Percentiles rank a stretch among this genome's conserved stretches.
phyloP scores from a whole-genome alignment of 352 stramenopile species.

The Bremia lactucae region DNA sequence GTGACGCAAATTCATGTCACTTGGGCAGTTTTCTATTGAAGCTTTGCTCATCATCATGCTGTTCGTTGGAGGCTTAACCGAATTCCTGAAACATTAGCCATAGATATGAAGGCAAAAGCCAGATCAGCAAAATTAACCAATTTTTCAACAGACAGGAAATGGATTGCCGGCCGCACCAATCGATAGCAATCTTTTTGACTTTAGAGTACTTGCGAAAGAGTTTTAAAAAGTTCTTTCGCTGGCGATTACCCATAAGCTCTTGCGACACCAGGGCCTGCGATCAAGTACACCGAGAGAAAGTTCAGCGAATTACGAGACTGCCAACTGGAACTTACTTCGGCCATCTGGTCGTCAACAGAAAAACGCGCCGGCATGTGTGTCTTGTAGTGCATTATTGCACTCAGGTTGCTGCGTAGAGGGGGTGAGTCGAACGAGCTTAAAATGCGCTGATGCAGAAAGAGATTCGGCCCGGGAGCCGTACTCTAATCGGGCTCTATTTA shows the following conservation, averaged over 20 bases:
- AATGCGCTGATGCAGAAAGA: background rate
- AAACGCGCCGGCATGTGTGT: slow-evolving; percentile 77
- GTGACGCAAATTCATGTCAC: slow-evolving; percentile 88
- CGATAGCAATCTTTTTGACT: slow-evolving; percentile 69
- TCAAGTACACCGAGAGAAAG: background rate
- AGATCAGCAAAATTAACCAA: background rate
- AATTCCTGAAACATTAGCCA: slow-evolving; percentile 36
- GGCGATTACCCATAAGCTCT: slow-evolving; percentile 68
- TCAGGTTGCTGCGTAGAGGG: slow-evolving; percentile 1
- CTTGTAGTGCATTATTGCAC: slow-evolving; percentile 72
- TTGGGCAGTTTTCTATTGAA: slow-evolving; percentile 80
- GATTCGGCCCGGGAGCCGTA: no score
- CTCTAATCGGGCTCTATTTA: background rate
- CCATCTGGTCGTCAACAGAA: slow-evolving; percentile 83
- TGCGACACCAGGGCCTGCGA: slow-evolving; percentile 56
- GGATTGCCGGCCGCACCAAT: slow-evolving; percentile 46
- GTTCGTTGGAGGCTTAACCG: slow-evolving; percentile 60
- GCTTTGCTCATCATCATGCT: slow-evolving; percentile 63
- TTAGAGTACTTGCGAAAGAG: slow-evolving; percentile 85
- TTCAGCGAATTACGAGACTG: no score
- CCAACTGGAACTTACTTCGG: slow-evolving; percentile 33
- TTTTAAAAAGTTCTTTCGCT: slow-evolving; percentile 84
- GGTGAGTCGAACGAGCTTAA: background rate
- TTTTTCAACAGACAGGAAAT: background rate
- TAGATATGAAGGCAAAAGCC: background rate